Evolutionary conservation across 2,329 filamentous ascomycete genomes (phyloP).

Genomic region (Rutstroemia sp.): DNA sequence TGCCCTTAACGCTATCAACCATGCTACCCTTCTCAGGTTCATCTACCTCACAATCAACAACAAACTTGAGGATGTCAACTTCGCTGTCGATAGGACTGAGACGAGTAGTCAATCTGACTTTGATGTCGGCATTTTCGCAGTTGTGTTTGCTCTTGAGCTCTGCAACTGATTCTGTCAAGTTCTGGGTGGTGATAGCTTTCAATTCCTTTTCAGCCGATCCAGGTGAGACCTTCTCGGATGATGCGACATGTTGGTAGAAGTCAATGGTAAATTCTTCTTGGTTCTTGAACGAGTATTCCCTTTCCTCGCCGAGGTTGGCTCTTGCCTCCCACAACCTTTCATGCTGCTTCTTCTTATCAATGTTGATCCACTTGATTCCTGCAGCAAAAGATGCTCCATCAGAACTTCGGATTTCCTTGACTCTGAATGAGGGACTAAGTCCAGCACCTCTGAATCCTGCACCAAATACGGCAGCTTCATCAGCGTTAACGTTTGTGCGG

Average conservation of each 20-base stretch:
- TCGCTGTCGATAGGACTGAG: conserved; percentile 68
- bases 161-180: conserved; percentile 76
- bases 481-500: conserved; percentile 89
- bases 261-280: conserved; percentile 72
- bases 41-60: conserved; percentile 79
- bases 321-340: conserved; percentile 78
- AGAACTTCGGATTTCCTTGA: conserved; percentile 88
- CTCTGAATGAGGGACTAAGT: conserved; percentile 89
- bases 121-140: conserved; percentile 64
- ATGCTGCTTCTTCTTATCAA: conserved; percentile 62
- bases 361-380: conserved; percentile 65
- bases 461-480: conserved; percentile 93
- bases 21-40: conserved; percentile 66
- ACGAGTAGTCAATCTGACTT: conserved; percentile 70
- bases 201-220: conserved; percentile 51
- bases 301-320: conserved; percentile 69
- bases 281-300: conserved; percentile 79
- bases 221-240: conserved; percentile 33
- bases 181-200: conserved; percentile 65
- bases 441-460: conserved; percentile 90
- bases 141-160: conserved; percentile 71
- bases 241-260: conserved; percentile 67
- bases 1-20: conserved; percentile 89
- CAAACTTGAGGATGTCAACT: conserved; percentile 68
- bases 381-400: conserved; percentile 70